Base-by-base conservation (phyloP, 2,329 filamentous ascomycete genomes). In the Calycina marina region DNA sequence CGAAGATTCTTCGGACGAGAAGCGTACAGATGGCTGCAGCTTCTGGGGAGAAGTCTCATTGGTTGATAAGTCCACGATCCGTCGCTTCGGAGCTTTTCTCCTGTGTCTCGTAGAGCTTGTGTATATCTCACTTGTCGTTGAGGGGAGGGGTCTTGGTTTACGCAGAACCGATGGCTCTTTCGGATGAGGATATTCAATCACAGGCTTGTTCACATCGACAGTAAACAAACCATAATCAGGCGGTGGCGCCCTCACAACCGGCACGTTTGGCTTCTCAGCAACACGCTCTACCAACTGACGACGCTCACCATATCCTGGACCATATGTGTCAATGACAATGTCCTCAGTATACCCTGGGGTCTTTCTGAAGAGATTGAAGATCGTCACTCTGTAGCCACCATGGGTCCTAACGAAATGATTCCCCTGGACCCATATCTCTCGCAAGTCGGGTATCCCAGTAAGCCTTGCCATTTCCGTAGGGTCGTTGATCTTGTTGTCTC, bases 331-430 rank as follows among this genome's bases (percentile, higher is more conserved):
- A 45, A 98, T 88, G 28, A 84, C 64, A 38, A 96, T 75, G 50
- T 98, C 90, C 43, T 93, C 82, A 0, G 77, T 79, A 49, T 90
- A 93, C 4, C 90, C 90, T 8, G 88, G 83, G 0, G 83, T 85
- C 37, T 73, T 77, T 41, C 90, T 74, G 64, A 98, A 98, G 2
- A 96, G 65, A 48, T 96, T 98, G 72, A 98, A 94, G 40, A 96
- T 92, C 13, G 76, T 81, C 42, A 93, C 67, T 30, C 90, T 75
- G 52, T 93, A 93, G 45, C 79, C 75, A 37, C 77, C 68, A 52
- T 94, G 83, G 1, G 84, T 86, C 45, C 81, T 83, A 26, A 79
- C 81, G 48, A 96, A 94, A 0, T 86, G 83, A 48, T 98, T 98
- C 14, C 84, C 83, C 39, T 80, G 72, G 11, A 98, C 79, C 68